A percentile compares a stretch with the other conserved stretches of the same genome.
phyloP scores from a whole-genome alignment of 371 early-diverging fungal genomes.

The Mucor indicus region DNA sequence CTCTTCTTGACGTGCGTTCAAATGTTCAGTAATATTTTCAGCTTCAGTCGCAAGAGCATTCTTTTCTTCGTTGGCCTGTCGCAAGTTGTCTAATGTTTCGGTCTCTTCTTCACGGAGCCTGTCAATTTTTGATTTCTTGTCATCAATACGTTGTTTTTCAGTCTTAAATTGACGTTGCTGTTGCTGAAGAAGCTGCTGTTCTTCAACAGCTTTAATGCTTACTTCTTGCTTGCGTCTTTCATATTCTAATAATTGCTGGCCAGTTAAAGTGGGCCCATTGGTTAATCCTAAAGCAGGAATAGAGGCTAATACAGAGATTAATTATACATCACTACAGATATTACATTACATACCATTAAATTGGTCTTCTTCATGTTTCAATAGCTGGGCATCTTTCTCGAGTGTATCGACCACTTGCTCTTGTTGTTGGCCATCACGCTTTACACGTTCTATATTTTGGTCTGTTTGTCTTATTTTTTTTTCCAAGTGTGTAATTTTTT shows the following conservation, averaged over 20 bases:
- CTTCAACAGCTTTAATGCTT: constrained; percentile 57
- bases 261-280: constrained; percentile 20
- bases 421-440: constrained; percentile 59
- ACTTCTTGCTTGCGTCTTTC: constrained; percentile 71
- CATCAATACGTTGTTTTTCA: constrained; percentile 56
- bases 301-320: too few relatives aligned
- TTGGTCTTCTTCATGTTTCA: constrained; percentile 4
- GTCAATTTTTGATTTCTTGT: constrained; percentile 56
- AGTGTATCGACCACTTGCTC: constrained; percentile 17
- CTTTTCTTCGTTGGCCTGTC: constrained; percentile 27
- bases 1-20: constrained; percentile 27
- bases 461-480: constrained; percentile 66
- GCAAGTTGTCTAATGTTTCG: constrained; percentile 23
- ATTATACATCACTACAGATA: too few relatives aligned
- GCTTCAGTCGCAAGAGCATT: constrained; percentile 19
- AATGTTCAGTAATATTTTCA: constrained; percentile 26
- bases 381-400: constrained; percentile 22
- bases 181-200: constrained; percentile 66
- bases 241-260: constrained; percentile 53
- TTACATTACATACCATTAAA: constrained; percentile 4
- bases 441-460: constrained; percentile 49
- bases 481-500: constrained; percentile 65
- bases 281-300: constrained; percentile 6
- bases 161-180: constrained; percentile 67
- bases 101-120: constrained; percentile 48